These are phyloP conservation scores for Rhizophlyctis rosea DNA, from an alignment of 192 early-diverging fungal species.

Conservation along the genomic window DNA sequence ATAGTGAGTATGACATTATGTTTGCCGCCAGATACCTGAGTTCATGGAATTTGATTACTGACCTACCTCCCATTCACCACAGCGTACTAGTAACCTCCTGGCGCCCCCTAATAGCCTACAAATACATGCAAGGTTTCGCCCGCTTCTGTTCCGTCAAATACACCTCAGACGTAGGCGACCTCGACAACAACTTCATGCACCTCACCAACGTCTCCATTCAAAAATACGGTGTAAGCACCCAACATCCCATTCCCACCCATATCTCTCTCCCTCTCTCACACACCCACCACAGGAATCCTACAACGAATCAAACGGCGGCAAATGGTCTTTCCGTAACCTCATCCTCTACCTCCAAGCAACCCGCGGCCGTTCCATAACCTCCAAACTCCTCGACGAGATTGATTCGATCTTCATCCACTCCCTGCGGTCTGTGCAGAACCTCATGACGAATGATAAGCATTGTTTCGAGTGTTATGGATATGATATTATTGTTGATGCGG, in stretches of 20 bases:
- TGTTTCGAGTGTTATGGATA: slow-evolving; percentile 63
- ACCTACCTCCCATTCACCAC: not conserved
- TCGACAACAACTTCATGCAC: slow-evolving; percentile 60
- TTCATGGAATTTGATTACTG: slow-evolving; percentile 6
- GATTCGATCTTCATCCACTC: slow-evolving; percentile 55
- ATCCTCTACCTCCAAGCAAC: slow-evolving; percentile 48
- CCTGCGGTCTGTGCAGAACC: slow-evolving; percentile 45
- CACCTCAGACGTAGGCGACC: slow-evolving; percentile 44
- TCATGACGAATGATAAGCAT: slow-evolving; percentile 50
- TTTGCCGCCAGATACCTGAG: not conserved
- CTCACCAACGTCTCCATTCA: slow-evolving; percentile 61
- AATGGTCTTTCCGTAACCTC: slow-evolving; percentile 52
- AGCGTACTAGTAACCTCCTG: slow-evolving; percentile 55
- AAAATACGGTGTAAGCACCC: slow-evolving; percentile 48
- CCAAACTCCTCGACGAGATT: slow-evolving; percentile 47
- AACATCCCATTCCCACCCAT: not conserved
- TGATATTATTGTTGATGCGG: slow-evolving; percentile 52
- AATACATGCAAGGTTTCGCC: slow-evolving; percentile 49
- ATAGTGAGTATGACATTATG: slow-evolving; percentile 35
- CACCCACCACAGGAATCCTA: slow-evolving; percentile 44
- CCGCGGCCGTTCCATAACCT: slow-evolving; percentile 32
- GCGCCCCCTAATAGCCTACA: slow-evolving; percentile 55
- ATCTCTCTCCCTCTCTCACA: not conserved
- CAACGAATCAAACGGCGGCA: slow-evolving; percentile 58
- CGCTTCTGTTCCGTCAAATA: slow-evolving; percentile 55